Evolutionary conservation across 1,284 basidiomycete species (phyloP), one percentile per base, ranked within the genome.

Genomic region (Ganoderma sinense): DNA sequence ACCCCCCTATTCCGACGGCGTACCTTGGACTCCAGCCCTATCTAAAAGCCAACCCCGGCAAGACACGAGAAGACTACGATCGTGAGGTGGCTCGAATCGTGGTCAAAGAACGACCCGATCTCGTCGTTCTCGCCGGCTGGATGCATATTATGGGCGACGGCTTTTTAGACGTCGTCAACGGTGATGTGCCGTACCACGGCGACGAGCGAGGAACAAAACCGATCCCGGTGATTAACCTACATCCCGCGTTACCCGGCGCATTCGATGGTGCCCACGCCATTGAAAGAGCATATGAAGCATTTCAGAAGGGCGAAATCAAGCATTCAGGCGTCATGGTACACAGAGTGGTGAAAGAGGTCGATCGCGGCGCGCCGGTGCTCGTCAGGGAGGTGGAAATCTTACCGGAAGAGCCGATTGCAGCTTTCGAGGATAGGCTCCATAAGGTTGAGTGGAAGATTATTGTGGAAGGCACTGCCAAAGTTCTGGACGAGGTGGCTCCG

Each of bases 191-290:
- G 0, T 73, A 81, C 55, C 80, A 82, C 5, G 83, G 78, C 23
- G 84, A 76, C 62, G 67, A 73, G n/a, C 60, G 69, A 5, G 75
- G 76, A 0, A 64, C 69, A 31, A 82, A 83, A 66, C 84, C 88
- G 6, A 90, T 97, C 7, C 93, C 95, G 0, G 94, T 98, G 74
- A 98, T 99, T 85, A 99, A 99, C 80, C 85, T 99, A 13, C 98
- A 99, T 78, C 97, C 98, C 11, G 98, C 97, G 6, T 85, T 99
- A 2, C 98, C 98, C 0, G 95, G 95, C 0, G 91, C 94, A 7
- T 99, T 99, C 75, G 97, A 98, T 76, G 98, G 98, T 11, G 91
- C 96, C 5, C 88, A 94, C 77, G 97, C 97, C 1, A 95, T 99
- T 68, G 89, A 93, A 69, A 86, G 97, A 29, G 96, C 97, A 2